Evolutionary conservation across 257 asterid species (phyloP).

Genomic region (Solanum clarkiae): DNA sequence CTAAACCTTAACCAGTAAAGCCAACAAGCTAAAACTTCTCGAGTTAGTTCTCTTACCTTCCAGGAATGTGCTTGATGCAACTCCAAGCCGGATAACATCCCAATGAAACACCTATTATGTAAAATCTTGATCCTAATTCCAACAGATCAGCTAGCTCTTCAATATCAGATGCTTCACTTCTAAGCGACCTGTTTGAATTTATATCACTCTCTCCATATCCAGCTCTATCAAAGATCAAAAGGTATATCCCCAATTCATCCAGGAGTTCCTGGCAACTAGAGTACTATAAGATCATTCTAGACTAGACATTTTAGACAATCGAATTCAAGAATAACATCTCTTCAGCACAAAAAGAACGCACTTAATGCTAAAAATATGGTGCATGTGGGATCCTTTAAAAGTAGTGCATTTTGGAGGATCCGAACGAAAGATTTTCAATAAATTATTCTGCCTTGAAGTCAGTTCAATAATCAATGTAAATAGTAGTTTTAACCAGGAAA

Average conservation of each 20-base stretch:
- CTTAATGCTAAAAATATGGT: neutral
- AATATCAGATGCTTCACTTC: slow-evolving; percentile 76
- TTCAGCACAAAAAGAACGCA: neutral
- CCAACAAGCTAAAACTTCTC: neutral
- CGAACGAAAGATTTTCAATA: neutral
- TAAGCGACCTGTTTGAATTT: slow-evolving; percentile 57
- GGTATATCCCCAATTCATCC: slow-evolving; percentile 50
- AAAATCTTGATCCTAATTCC: slow-evolving; percentile 55
- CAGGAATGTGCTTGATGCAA: slow-evolving; percentile 63
- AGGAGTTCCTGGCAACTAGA: slow-evolving; percentile 48
- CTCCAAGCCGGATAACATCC: slow-evolving; percentile 82
- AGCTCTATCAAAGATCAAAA: slow-evolving; percentile 67
- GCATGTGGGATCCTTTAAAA: neutral
- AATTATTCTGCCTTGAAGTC: neutral
- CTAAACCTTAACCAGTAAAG: neutral
- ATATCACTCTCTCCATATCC: slow-evolving; percentile 97
- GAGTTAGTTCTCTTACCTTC: slow-evolving; percentile 28
- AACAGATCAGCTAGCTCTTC: slow-evolving; percentile 79
- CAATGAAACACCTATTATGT: slow-evolving; percentile 62
- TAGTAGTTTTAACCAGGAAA: neutral
- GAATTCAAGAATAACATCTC: neutral
- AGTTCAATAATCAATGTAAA: neutral
- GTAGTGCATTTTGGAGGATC: neutral
- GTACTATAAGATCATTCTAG: slow-evolving; percentile 12
- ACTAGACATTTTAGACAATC: neutral